A percentile compares a stretch with the other conserved stretches of the same genome.
These are phyloP conservation scores for Aspergillus sp. DNA, from an alignment of 2,329 filamentous ascomycete genomes.

Conservation along the genomic window DNA sequence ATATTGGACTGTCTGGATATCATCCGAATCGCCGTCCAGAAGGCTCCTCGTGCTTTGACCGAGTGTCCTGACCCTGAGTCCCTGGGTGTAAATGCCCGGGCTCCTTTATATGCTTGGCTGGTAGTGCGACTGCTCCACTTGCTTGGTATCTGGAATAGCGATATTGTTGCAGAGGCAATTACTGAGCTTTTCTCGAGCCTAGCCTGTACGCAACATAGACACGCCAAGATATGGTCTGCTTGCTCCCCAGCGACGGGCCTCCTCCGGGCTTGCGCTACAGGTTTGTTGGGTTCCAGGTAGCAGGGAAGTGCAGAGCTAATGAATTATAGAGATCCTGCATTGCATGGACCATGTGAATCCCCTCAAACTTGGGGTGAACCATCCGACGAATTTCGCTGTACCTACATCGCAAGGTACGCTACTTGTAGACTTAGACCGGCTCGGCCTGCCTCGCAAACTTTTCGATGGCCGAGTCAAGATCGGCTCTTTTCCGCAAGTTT, in stretches of 20 bases:
- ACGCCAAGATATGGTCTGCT: conserved; percentile 26
- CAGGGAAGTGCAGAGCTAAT: conserved; percentile 14
- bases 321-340: conserved; percentile 42
- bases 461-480: conserved; percentile 24
- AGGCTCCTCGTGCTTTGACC: conserved; percentile 65
- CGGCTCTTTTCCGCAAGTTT: conserved; percentile 25
- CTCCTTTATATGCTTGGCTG: conserved; percentile 54
- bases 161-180: conserved; percentile 39
- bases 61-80: conserved; percentile 62
- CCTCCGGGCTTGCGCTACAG: conserved; percentile 33
- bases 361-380: conserved; percentile 8
- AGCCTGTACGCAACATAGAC: conserved; percentile 30
- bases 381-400: conserved; percentile 18
- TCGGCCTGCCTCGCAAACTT: conserved; percentile 29
- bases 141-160: conserved; percentile 40
- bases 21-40: conserved; percentile 69
- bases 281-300: conserved; percentile 27
- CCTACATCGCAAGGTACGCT: conserved; percentile 26
- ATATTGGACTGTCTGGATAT: conserved; percentile 71
- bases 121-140: conserved; percentile 52
- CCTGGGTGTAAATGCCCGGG: conserved; percentile 48
- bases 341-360: conserved; percentile 37
- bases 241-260: conserved; percentile 30
- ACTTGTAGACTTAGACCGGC: conserved; percentile 27
- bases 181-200: conserved; percentile 35